These are phyloP conservation scores for Micractinium sp. DNA, from an alignment of 139 green algal genomes.

Conservation along the genomic window DNA sequence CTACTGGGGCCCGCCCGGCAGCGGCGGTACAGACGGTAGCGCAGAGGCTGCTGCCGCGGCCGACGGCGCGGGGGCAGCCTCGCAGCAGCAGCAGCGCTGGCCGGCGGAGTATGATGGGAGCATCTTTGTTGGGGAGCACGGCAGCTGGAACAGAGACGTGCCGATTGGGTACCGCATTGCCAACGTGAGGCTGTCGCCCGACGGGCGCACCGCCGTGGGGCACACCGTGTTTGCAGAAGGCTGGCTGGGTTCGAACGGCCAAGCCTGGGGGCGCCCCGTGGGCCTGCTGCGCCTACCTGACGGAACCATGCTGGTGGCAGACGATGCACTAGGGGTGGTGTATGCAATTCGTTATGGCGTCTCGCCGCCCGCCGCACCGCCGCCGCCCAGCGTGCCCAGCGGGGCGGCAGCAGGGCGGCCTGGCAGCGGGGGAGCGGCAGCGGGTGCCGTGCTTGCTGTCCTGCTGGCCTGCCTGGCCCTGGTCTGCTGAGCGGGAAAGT, in stretches of 20 bases:
- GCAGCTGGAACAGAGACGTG: conserved; percentile 40
- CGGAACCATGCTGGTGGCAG: conserved; percentile 53
- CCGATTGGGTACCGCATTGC: conserved; percentile 35
- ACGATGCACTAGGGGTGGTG: conserved; percentile 35
- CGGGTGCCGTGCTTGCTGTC: not conserved
- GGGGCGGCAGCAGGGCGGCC: not conserved
- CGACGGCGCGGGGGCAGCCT: not conserved
- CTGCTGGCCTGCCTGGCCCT: too few relatives aligned
- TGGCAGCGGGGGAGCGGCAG: not conserved
- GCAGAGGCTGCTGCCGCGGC: not conserved
- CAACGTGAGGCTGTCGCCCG: conserved; percentile 2
- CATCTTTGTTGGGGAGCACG: conserved; percentile 48
- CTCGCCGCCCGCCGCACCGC: too few relatives aligned
- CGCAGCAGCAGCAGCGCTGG: conserved; percentile 1
- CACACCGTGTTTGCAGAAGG: conserved; percentile 30
- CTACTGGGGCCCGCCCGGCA: conserved; percentile 35
- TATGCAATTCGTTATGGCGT: conserved; percentile 43
- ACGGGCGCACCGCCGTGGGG: not conserved
- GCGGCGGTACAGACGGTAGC: not conserved
- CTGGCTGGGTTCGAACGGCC: conserved; percentile 1
- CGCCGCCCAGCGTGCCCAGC: too few relatives aligned
- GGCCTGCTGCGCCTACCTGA: conserved; percentile 48
- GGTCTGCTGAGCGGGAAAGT: too few relatives aligned
- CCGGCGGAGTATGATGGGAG: conserved; percentile 44
- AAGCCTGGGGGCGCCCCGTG: conserved; percentile 41